phyloP scores from a whole-genome alignment of 768 basidiomycete genomes.

The Lactarius pseudohatsudake region DNA sequence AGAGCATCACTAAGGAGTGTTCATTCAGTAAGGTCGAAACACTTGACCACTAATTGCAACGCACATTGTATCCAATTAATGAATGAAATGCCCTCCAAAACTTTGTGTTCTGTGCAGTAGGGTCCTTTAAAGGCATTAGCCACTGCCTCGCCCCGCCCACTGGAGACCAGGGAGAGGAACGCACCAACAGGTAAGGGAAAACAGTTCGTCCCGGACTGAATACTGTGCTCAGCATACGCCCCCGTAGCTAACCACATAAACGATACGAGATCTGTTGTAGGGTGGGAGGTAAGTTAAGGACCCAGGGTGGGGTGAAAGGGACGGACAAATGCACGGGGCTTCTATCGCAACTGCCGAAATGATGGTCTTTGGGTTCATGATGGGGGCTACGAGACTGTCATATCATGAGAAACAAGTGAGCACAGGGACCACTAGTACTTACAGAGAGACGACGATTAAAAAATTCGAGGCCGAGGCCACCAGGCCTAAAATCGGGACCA shows the following conservation, averaged over 20 bases:
- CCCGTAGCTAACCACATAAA: conserved; percentile 20
- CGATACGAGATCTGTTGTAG: conserved; percentile 8
- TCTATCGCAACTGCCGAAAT: conserved; percentile 20
- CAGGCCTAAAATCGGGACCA: conserved; percentile 5
- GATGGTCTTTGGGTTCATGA: conserved; percentile 10
- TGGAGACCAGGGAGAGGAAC: not conserved
- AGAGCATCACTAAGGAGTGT: conserved; percentile 20
- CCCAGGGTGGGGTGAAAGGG: not conserved
- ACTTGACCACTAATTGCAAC: not conserved
- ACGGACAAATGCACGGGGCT: conserved; percentile 19
- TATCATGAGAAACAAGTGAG: not conserved
- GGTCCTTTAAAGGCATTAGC: conserved; percentile 4
- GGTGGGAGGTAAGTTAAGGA: not conserved
- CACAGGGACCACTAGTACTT: not conserved
- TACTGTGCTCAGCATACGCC: conserved; percentile 3
- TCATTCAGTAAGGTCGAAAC: conserved; percentile 12
- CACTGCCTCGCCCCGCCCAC: not conserved
- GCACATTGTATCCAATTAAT: conserved; percentile 26
- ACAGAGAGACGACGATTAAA: conserved; percentile 1
- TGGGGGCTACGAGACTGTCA: conserved; percentile 8
- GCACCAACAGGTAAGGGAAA: not conserved
- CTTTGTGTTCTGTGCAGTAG: conserved; percentile 8
- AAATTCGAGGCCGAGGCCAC: conserved; percentile 6
- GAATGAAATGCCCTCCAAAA: conserved; percentile 17
- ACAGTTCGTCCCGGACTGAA: not conserved